phyloP scores from a whole-genome alignment of 257 asterid species.

The Hygrophila difformis region DNA sequence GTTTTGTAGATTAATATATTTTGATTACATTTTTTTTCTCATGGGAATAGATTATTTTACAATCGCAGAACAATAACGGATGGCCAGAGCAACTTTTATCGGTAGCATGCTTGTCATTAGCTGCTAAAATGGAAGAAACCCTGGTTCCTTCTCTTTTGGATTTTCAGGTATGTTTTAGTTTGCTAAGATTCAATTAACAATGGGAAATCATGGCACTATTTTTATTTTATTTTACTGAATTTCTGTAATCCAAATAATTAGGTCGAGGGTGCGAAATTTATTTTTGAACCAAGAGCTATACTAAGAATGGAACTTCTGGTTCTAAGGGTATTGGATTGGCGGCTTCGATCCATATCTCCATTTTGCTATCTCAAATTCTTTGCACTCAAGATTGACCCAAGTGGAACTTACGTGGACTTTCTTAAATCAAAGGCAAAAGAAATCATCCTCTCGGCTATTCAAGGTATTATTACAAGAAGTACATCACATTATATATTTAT shows the following conservation, averaged over 20 bases:
- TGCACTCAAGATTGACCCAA: constrained; percentile 72
- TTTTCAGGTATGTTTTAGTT: constrained; percentile 52
- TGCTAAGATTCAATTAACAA: not conserved
- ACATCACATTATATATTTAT: not conserved
- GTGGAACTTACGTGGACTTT: constrained; percentile 48
- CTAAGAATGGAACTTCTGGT: constrained; percentile 89
- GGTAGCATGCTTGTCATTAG: constrained; percentile 86
- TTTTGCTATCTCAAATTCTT: constrained; percentile 67
- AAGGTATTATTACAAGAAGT: constrained; percentile 42
- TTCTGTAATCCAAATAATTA: constrained; percentile 8
- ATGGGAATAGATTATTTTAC: not conserved
- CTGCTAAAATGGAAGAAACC: constrained; percentile 95
- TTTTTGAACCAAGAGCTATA: constrained; percentile 73
- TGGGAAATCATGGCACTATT: not conserved
- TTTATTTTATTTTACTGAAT: not conserved
- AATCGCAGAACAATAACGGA: constrained; percentile 55
- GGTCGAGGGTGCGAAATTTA: constrained; percentile 79
- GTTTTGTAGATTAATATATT: not conserved
- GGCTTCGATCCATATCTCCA: constrained; percentile 78
- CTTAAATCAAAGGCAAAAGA: constrained; percentile 62
- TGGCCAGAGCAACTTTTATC: constrained; percentile 89
- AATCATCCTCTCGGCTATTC: constrained; percentile 50
- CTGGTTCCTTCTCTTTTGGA: constrained; percentile 86
- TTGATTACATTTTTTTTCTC: not conserved
- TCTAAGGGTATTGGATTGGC: constrained; percentile 73